Conservation (phyloP, 1,284 basidiomycete species). For the Ceratobasidium theobromae region DNA sequence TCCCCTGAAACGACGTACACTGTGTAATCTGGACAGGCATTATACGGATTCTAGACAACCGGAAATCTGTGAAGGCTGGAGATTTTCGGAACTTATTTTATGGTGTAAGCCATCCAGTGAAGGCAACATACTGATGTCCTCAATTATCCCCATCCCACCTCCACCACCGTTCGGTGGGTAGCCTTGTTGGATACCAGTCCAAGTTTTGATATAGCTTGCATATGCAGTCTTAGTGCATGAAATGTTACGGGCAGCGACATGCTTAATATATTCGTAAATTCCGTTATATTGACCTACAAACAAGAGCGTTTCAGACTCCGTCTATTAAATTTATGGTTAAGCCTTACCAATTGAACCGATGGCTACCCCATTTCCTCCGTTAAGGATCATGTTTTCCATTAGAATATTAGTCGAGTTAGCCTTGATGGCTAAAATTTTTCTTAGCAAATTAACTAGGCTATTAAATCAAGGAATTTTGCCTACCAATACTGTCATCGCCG, state of each 20-base stretch:
- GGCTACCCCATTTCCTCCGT: constrained; percentile 44
- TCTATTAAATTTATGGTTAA: not conserved
- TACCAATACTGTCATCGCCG: constrained; percentile 40
- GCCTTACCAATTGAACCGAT: constrained; percentile 35
- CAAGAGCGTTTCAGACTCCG: constrained; percentile 36
- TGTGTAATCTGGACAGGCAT: constrained; percentile 42
- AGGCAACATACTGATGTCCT: constrained; percentile 38
- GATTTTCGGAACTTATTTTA: not conserved
- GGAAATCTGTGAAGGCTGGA: constrained; percentile 44
- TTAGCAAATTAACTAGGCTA: not conserved
- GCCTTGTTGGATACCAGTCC: constrained; percentile 42
- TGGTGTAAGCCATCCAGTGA: not conserved
- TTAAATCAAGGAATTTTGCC: not conserved
- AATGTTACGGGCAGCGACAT: constrained; percentile 41
- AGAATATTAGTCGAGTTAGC: constrained; percentile 46
- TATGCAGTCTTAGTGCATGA: constrained; percentile 37
- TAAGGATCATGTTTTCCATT: constrained; percentile 44
- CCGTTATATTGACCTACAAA: constrained; percentile 41
- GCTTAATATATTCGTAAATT: constrained; percentile 43
- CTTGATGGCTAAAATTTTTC: constrained; percentile 40
- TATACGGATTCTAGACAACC: constrained; percentile 39
- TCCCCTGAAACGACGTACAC: constrained; percentile 44
- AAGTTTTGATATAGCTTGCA: constrained; percentile 42
- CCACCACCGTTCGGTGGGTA: constrained; percentile 46
- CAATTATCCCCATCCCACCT: constrained; percentile 42